Evolutionary conservation across 2,329 filamentous ascomycete species (phyloP), one percentile per base, ranked within the genome.

Genomic region (Cladosporium cucumerinum): DNA sequence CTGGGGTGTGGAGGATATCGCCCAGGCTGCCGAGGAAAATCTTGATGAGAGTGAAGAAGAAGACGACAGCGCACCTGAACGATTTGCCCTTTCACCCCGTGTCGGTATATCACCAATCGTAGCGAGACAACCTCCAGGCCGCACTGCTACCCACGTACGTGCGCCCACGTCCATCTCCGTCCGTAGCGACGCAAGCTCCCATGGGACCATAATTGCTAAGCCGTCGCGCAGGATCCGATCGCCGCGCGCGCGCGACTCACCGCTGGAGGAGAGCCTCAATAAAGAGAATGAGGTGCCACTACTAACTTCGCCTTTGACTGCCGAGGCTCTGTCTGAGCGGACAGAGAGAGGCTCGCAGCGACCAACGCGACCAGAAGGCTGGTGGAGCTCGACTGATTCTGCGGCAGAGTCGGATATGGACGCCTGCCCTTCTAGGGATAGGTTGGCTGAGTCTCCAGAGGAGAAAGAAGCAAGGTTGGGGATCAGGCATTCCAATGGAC

Each of bases 1-100:
- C 14, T 66, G 58, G 32, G 64, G 64, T 18, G 55, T 66, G 6
- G 63, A 69, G n/a, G 68, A 72, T 32, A 60, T 67, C 10, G 68
- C 66, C 4, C 68, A 65, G 10, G 67, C 67, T 12, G 64, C 65
- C 3, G 71, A 72, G 54, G 70, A 72, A 54, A 69, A 72, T 36
- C 65, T 73, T 21, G 72, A 74, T 39, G 72, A 73, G 48, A 71
- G 65, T 46, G 72, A 74, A 52, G 72, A 73, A 7, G 66, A 70
- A 34, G 67, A 64, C 7, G 68, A 70, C 49, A 69, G 32, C 51
- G 67, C 60, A 14, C 64, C 66, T 1, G 63, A 67, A 43, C 63
- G 64, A 21, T 62, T 58, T 21, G 61, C 64, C 11, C 39, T 66
- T 16, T 58, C 58, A 18, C 61, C 61, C 2, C 28, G 26, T 59